Percentiles rank a stretch among this genome's conserved stretches.
Conservation (phyloP, 2,329 filamentous ascomycete species). For the Venturia nashicola region DNA sequence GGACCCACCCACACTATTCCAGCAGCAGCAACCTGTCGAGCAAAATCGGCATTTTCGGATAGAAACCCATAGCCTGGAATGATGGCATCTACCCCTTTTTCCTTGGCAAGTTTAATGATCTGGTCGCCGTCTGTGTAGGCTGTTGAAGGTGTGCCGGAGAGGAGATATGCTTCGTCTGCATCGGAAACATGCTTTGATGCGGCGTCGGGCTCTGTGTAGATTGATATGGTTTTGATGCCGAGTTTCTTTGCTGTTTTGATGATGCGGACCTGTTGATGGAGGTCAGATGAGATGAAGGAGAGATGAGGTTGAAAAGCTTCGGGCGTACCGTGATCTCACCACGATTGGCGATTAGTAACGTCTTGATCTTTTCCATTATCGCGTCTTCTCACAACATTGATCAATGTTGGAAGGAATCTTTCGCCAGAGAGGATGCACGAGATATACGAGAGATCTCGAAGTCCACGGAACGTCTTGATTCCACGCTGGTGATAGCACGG, state of each 20-base stretch:
- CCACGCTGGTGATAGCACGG: too few relatives aligned
- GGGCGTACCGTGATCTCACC: slow-evolving; percentile 41
- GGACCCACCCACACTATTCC: slow-evolving; percentile 51
- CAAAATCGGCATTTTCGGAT: slow-evolving; percentile 51
- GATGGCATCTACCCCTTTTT: slow-evolving; percentile 41
- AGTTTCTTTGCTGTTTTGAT: slow-evolving; percentile 20
- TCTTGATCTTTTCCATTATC: slow-evolving; percentile 27
- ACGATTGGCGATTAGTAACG: slow-evolving; percentile 45
- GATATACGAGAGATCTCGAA: background rate
- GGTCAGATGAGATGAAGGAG: background rate
- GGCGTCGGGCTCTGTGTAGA: slow-evolving; percentile 46
- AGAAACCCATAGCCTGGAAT: slow-evolving; percentile 59
- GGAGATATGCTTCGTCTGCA: slow-evolving; percentile 41
- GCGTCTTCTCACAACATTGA: background rate
- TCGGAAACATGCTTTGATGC: slow-evolving; percentile 40
- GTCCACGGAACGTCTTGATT: background rate
- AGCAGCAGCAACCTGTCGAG: slow-evolving; percentile 36
- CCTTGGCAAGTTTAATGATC: slow-evolving; percentile 41
- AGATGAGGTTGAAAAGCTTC: background rate
- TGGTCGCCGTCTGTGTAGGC: slow-evolving; percentile 37
- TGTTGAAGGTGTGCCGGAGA: slow-evolving; percentile 35
- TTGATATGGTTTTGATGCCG: slow-evolving; percentile 39
- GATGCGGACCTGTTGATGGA: background rate
- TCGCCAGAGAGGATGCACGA: background rate
- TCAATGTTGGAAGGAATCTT: background rate